Evolutionary conservation across 2,329 filamentous ascomycete genomes (phyloP).

Genomic region (Hyphodiscus sp.): DNA sequence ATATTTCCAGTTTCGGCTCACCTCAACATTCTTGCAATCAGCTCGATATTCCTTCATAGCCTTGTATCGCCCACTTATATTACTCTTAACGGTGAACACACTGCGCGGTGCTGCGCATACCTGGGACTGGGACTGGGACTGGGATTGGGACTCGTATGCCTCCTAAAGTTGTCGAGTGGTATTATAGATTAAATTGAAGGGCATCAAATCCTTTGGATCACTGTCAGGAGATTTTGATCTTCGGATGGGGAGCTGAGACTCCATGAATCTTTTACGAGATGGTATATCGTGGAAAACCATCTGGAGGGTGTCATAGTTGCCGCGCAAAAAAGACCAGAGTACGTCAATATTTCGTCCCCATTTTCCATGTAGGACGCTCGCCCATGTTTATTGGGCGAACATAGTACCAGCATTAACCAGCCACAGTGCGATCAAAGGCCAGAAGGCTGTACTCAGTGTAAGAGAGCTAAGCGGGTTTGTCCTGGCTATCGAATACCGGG

Average conservation of each 20-base stretch:
- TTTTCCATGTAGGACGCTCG: neutral
- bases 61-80: neutral
- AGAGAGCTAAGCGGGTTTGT: slow-evolving; percentile 44
- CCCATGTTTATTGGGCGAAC: neutral
- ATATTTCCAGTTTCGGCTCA: neutral
- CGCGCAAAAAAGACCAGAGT: neutral
- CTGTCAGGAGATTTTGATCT: neutral
- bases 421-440: slow-evolving; percentile 46
- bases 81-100: neutral
- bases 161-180: neutral
- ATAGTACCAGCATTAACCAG: slow-evolving; percentile 1
- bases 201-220: neutral
- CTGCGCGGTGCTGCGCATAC: neutral
- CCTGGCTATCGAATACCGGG: slow-evolving; percentile 50
- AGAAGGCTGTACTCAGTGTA: slow-evolving; percentile 48
- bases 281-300: neutral
- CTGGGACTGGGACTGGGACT: too few relatives aligned
- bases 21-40: neutral
- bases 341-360: neutral
- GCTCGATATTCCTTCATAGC: neutral
- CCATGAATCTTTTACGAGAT: neutral
- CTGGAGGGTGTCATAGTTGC: neutral
- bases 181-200: neutral
- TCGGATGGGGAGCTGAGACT: neutral
- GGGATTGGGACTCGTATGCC: neutral